Evolutionary conservation across 148 eudicot genomes (phyloP).

Genomic region (Cornus kousa): DNA sequence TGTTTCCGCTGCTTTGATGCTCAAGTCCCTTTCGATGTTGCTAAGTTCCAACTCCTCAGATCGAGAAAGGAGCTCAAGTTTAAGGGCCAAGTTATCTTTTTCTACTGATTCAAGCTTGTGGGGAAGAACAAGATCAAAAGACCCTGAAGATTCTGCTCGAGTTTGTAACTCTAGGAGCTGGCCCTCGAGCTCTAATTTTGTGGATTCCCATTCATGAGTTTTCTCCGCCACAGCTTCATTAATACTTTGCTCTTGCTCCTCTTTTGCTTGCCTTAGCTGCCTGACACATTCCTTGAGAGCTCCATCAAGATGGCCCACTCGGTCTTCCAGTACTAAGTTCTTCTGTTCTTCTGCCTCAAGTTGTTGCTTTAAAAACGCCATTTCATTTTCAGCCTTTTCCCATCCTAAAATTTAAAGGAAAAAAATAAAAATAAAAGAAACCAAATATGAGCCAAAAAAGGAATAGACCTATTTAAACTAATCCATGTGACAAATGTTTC

Average conservation of each 20-base stretch:
- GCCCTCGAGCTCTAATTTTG: slow-evolving; percentile 44
- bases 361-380: slow-evolving; percentile 50
- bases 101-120: slow-evolving; percentile 46
- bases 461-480: background rate
- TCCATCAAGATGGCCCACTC: slow-evolving; percentile 72
- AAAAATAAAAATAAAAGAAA: no score
- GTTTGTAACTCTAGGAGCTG: slow-evolving; percentile 46
- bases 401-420: slow-evolving; percentile 47
- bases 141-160: slow-evolving; percentile 17
- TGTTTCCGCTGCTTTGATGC: no score
- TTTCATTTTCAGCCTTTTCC: slow-evolving; percentile 92
- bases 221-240: slow-evolving; percentile 47
- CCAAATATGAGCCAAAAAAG: background rate
- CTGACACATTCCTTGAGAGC: slow-evolving; percentile 93
- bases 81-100: slow-evolving; percentile 53
- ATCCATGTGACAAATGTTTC: background rate
- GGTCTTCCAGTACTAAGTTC: slow-evolving; percentile 59
- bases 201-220: slow-evolving; percentile 43
- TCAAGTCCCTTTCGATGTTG: slow-evolving; percentile 68
- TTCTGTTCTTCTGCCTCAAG: slow-evolving; percentile 57
- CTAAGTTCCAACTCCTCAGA: slow-evolving; percentile 64
- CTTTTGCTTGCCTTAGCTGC: slow-evolving; percentile 73
- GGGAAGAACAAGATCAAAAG: slow-evolving; percentile 29
- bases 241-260: slow-evolving; percentile 64
- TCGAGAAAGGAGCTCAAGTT: slow-evolving; percentile 40